These are phyloP conservation scores for Xylaria sp. DNA, from an alignment of 2,329 filamentous ascomycete species.

Conservation along the genomic window DNA sequence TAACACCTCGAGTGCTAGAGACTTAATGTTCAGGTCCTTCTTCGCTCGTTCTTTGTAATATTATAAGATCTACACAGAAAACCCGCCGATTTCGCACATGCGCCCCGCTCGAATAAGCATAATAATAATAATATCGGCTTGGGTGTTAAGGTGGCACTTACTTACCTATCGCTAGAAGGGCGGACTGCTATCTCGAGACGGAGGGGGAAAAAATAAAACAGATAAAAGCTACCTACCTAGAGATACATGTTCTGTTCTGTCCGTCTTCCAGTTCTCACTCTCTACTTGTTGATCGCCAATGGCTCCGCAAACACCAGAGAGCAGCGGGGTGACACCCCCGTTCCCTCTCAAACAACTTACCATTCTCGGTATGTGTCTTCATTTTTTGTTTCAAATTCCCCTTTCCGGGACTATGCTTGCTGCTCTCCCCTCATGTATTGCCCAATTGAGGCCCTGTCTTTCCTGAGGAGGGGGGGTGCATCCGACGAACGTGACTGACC, in stretches of 20 bases:
- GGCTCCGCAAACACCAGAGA: constrained; percentile 27
- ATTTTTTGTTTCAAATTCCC: constrained; percentile 34
- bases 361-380: constrained; percentile 41
- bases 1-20: too few relatives aligned
- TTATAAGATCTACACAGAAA: not conserved
- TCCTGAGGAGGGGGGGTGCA: too few relatives aligned
- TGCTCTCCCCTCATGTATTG: constrained; percentile 1
- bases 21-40: too few relatives aligned
- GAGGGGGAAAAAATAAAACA: not conserved
- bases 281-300: constrained; percentile 21
- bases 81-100: constrained; percentile 26
- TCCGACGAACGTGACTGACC: constrained; percentile 21
- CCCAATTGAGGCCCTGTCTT: not conserved
- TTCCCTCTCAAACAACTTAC: constrained; percentile 60
- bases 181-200: not conserved
- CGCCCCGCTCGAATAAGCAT: constrained; percentile 19
- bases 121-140: too few relatives aligned
- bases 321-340: constrained; percentile 37
- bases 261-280: not conserved
- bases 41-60: too few relatives aligned
- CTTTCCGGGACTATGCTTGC: constrained; percentile 47
- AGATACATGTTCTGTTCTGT: not conserved
- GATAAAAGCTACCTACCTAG: not conserved
- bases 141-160: constrained; percentile 2
- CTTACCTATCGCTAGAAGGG: not conserved